These are phyloP conservation scores for Amanita muscaria DNA, from an alignment of 768 basidiomycete genomes.

Conservation along the genomic window DNA sequence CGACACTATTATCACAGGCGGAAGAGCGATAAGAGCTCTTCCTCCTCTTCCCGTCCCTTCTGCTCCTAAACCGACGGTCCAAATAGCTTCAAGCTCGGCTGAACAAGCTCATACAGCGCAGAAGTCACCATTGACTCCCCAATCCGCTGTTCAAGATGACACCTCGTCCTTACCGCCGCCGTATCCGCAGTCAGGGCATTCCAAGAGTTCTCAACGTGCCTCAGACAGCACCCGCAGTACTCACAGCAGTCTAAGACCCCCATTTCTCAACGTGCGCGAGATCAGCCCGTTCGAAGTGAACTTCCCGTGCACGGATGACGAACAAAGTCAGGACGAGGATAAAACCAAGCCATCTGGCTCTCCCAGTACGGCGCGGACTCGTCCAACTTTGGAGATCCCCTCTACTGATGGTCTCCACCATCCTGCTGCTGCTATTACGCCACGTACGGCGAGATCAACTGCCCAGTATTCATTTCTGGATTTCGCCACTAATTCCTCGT, in stretches of 20 bases:
- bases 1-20: too few species aligned
- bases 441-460: slow-evolving; percentile 17
- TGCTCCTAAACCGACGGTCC: not conserved
- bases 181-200: too few species aligned
- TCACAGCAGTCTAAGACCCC: slow-evolving; percentile 6
- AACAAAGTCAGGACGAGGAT: slow-evolving; percentile 14
- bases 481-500: not conserved
- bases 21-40: slow-evolving; percentile 1
- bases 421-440: not conserved
- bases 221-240: not conserved
- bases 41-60: not conserved
- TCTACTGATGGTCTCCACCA: not conserved
- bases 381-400: not conserved
- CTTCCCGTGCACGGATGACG: slow-evolving; percentile 17
- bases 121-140: not conserved
- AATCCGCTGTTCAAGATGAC: too few species aligned
- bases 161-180: too few species aligned
- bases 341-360: not conserved
- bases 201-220: not conserved
- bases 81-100: not conserved
- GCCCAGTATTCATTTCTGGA: slow-evolving; percentile 16
- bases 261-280: slow-evolving; percentile 27
- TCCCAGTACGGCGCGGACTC: slow-evolving; percentile 5
- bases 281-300: slow-evolving; percentile 42
- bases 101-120: not conserved